Evolutionary conservation across 495 filamentous ascomycete species (phyloP).

Genomic region (Xylaria scruposa): DNA sequence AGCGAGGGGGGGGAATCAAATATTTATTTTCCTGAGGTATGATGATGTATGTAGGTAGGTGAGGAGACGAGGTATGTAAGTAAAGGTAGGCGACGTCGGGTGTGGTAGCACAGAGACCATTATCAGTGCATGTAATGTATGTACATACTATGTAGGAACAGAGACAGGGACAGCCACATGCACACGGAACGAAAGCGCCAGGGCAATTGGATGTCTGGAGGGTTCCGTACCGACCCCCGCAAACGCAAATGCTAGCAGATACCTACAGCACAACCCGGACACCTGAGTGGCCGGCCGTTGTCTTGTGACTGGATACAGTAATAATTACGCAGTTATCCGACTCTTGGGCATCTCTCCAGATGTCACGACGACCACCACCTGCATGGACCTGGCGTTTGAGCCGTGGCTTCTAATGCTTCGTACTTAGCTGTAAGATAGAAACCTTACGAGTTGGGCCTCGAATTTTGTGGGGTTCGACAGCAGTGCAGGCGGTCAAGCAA

Average conservation of each 20-base stretch:
- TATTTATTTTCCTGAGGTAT: slow-evolving; percentile 6
- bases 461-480: slow-evolving; percentile 1
- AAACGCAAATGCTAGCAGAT: slow-evolving; percentile 10
- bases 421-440: too few species aligned
- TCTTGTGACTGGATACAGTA: slow-evolving; percentile 19
- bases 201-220: background rate
- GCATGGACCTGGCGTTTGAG: background rate
- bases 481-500: background rate
- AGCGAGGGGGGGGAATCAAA: slow-evolving; percentile 12
- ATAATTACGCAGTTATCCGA: slow-evolving; percentile 14
- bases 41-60: slow-evolving; percentile 12
- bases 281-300: background rate
- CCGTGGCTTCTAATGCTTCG: background rate
- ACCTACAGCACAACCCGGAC: background rate
- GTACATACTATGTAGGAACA: slow-evolving; percentile 3
- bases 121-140: background rate
- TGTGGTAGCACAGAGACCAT: background rate
- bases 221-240: slow-evolving; percentile 17
- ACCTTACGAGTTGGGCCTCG: slow-evolving; percentile 20
- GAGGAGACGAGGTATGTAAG: background rate
- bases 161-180: background rate
- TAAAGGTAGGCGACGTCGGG: background rate
- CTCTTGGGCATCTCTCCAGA: slow-evolving; percentile 4
- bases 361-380: background rate
- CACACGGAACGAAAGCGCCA: background rate